Conservation (phyloP, 2,329 filamentous ascomycete genomes). For the Cordyceps farinosa region DNA sequence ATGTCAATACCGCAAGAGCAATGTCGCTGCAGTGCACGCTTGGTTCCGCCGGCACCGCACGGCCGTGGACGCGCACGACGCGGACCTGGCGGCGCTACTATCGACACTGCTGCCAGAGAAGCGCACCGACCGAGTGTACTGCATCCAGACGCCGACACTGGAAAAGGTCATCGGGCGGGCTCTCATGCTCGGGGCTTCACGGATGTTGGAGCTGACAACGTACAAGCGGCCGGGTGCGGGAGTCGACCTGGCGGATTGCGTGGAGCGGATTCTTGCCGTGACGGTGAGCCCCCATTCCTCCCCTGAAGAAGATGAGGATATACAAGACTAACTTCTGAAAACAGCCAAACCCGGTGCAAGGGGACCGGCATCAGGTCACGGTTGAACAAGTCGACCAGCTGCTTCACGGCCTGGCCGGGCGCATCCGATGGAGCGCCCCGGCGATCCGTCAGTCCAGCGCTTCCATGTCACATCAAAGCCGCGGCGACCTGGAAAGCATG, state of each 20-base stretch:
- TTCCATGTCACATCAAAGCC: conserved; percentile 30
- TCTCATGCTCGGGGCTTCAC: conserved; percentile 60
- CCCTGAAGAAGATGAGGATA: neutral
- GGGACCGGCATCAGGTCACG: conserved; percentile 44
- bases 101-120: conserved; percentile 74
- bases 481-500: conserved; percentile 49
- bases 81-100: conserved; percentile 61
- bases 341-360: conserved; percentile 44
- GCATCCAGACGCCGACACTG: conserved; percentile 58
- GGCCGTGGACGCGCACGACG: conserved; percentile 53
- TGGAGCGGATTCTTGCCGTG: conserved; percentile 59
- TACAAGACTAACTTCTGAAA: neutral
- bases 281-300: conserved; percentile 44
- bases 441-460: conserved; percentile 44
- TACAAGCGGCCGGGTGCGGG: conserved; percentile 57
- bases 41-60: conserved; percentile 69
- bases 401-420: conserved; percentile 64
- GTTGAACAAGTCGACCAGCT: conserved; percentile 69
- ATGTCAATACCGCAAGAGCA: conserved; percentile 31
- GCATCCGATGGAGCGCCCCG: conserved; percentile 67
- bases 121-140: conserved; percentile 74
- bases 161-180: conserved; percentile 65
- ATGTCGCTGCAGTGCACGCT: conserved; percentile 41
- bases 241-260: conserved; percentile 67
- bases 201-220: conserved; percentile 57